Evolutionary conservation across 2,329 filamentous ascomycete species (phyloP).

Genomic region (Ophiocordyceps polyrhachis-furcata): DNA sequence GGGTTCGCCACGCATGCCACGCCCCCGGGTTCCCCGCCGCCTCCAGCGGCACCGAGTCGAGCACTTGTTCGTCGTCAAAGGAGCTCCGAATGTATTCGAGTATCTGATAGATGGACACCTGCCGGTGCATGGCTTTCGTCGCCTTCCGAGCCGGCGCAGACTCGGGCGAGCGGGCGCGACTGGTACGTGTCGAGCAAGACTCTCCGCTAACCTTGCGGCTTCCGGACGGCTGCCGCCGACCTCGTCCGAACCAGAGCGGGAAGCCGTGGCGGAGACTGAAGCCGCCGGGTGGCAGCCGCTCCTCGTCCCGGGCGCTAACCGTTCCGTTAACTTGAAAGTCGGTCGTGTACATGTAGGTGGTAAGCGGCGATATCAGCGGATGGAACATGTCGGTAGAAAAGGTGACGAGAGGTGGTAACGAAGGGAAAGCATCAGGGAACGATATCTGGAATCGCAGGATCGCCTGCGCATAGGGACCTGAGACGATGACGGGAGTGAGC

Average conservation of each 20-base stretch:
- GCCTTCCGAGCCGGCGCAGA: conserved; percentile 9
- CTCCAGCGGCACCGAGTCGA: conserved; percentile 63
- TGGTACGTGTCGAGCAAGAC: conserved; percentile 8
- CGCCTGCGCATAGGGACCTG: conserved; percentile 76
- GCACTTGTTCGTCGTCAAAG: conserved; percentile 58
- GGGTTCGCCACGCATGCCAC: conserved; percentile 80
- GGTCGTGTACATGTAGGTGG: conserved; percentile 85
- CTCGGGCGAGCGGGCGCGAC: conserved; percentile 10
- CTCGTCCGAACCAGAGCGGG: conserved; percentile 66
- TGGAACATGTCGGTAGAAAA: conserved; percentile 93
- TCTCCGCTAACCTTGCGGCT: conserved; percentile 15
- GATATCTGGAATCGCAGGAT: conserved; percentile 80
- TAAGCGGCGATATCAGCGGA: conserved; percentile 76
- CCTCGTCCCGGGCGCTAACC: conserved; percentile 66
- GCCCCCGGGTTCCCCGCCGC: conserved; percentile 79
- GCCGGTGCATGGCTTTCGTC: conserved; percentile 21
- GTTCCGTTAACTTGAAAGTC: conserved; percentile 57
- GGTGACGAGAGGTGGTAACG: conserved; percentile 62
- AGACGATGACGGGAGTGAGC: background rate
- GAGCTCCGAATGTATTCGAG: conserved; percentile 65
- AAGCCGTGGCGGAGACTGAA: conserved; percentile 87
- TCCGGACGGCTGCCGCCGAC: conserved; percentile 20
- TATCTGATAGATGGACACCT: conserved; percentile 44
- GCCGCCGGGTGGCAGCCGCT: conserved; percentile 68
- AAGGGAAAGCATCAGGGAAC: conserved; percentile 67